Conservation (phyloP, 371 early-diverging fungal species). For the Zychaea mexicana region DNA sequence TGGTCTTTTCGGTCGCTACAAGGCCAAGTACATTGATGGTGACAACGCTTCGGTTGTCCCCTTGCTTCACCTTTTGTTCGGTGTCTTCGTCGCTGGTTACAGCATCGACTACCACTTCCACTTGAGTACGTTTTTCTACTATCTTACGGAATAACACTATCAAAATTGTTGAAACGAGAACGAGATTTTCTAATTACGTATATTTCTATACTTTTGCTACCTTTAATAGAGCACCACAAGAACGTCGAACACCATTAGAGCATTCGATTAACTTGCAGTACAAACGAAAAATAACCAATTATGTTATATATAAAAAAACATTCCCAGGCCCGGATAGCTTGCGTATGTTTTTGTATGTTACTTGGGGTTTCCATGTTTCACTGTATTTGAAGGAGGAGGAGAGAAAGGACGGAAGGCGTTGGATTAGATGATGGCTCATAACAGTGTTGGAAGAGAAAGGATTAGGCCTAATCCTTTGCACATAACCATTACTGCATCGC, state of each 20-base stretch:
- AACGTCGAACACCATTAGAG: conserved; percentile 68
- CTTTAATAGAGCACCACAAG: conserved; percentile 67
- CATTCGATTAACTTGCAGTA: neutral
- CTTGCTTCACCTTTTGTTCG: conserved; percentile 56
- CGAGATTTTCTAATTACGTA: too few species aligned
- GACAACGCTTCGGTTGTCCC: conserved; percentile 63
- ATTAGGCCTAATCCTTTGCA: too few species aligned
- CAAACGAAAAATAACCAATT: neutral
- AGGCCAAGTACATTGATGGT: conserved; percentile 70
- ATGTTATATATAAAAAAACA: neutral
- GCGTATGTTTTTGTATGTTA: conserved; percentile 1
- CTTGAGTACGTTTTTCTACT: conserved; percentile 55
- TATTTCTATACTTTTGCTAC: neutral
- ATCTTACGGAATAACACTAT: too few species aligned
- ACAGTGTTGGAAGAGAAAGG: too few species aligned
- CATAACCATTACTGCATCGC: too few species aligned
- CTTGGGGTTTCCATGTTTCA: too few species aligned
- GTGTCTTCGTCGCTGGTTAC: conserved; percentile 59
- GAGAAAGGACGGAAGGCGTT: too few species aligned
- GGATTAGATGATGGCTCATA: too few species aligned
- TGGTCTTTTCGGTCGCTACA: conserved; percentile 54
- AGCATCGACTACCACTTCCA: conserved; percentile 72
- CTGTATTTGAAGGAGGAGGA: too few species aligned
- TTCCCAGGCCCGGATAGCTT: neutral
- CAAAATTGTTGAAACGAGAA: too few species aligned